Conservation (phyloP, 495 filamentous ascomycete genomes). For the Rhypophila decipiens region DNA sequence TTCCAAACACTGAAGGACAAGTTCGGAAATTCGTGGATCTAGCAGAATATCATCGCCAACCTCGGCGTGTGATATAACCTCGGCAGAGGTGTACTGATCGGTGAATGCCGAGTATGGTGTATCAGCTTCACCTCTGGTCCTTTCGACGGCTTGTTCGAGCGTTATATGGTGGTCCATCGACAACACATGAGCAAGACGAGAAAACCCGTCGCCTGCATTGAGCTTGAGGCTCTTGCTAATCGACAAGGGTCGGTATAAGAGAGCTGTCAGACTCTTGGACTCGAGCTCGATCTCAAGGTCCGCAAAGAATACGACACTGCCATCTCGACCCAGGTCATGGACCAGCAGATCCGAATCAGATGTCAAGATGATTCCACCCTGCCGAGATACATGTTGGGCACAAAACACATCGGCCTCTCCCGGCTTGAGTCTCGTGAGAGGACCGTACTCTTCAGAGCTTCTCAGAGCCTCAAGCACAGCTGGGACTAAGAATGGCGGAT, state of each 20-base stretch:
- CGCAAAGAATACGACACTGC: constrained; percentile 53
- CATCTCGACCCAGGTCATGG: constrained; percentile 52
- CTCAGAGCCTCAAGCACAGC: constrained; percentile 58
- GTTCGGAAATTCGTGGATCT: constrained; percentile 46
- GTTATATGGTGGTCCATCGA: constrained; percentile 23
- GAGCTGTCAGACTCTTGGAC: constrained; percentile 22
- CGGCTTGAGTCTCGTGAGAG: constrained; percentile 49
- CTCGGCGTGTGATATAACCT: background rate
- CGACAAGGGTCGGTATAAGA: constrained; percentile 26
- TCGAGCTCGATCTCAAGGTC: constrained; percentile 32
- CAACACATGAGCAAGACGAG: constrained; percentile 34
- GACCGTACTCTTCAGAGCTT: constrained; percentile 35
- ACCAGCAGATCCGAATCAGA: constrained; percentile 71
- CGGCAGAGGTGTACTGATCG: constrained; percentile 34
- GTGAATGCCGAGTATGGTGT: constrained; percentile 35
- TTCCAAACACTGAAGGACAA: constrained; percentile 30
- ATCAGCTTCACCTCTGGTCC: constrained; percentile 14
- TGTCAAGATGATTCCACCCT: constrained; percentile 53
- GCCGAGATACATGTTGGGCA: constrained; percentile 45
- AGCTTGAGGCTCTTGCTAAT: constrained; percentile 34
- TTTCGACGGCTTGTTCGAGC: constrained; percentile 23
- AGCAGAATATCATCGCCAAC: constrained; percentile 9
- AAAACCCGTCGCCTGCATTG: constrained; percentile 16
- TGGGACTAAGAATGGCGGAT: constrained; percentile 60
- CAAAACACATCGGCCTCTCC: constrained; percentile 70